Evolutionary conservation across 257 asterid species (phyloP).

Genomic region (Datura wrightii): DNA sequence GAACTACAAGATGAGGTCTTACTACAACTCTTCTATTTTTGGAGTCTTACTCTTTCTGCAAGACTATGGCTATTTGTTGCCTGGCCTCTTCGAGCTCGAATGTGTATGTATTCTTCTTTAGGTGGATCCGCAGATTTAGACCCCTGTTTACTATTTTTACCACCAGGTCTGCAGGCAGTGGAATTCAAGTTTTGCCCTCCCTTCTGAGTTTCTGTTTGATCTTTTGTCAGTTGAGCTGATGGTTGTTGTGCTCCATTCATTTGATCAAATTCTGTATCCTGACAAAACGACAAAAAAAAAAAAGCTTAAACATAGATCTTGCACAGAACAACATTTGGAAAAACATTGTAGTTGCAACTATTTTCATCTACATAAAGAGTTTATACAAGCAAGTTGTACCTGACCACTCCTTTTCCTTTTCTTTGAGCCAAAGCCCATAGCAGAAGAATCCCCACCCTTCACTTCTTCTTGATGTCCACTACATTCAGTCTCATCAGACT

Average conservation of each 20-base stretch:
- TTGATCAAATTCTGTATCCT: constrained; percentile 57
- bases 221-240: constrained; percentile 48
- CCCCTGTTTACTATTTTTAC: constrained; percentile 64
- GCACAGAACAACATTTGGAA: not conserved
- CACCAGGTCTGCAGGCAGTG: constrained; percentile 51
- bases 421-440: constrained; percentile 57
- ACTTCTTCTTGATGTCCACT: constrained; percentile 68
- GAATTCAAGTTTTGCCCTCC: constrained; percentile 52
- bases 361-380: not conserved
- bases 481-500: constrained; percentile 71
- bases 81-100: constrained; percentile 90
- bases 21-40: not conserved
- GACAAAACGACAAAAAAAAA: constrained; percentile 30
- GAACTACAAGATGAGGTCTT: not conserved
- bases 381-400: constrained; percentile 45
- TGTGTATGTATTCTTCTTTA: constrained; percentile 80
- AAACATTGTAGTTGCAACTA: not conserved
- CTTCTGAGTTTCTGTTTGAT: constrained; percentile 48
- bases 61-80: constrained; percentile 99
- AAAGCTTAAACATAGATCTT: not conserved
- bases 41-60: constrained; percentile 82
- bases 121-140: constrained; percentile 72
- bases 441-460: constrained; percentile 50
- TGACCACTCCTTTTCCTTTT: constrained; percentile 77
- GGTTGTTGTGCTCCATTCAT: constrained; percentile 45